Evolutionary conservation across 805 yeast genomes (phyloP).

Genomic region (Starmerella etchellsii): DNA sequence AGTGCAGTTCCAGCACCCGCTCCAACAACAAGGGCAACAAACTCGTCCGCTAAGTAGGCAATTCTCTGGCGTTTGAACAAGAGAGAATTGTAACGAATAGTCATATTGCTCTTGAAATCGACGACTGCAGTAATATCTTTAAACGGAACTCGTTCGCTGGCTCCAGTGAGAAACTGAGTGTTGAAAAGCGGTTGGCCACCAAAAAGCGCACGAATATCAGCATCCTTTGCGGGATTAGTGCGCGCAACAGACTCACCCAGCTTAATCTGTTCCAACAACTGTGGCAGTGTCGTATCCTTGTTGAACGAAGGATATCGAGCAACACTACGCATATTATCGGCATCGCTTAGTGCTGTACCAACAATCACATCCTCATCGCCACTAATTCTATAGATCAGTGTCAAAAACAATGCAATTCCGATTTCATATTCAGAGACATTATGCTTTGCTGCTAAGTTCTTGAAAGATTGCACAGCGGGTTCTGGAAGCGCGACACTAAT

Average conservation of each 20-base stretch:
- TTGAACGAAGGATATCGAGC: constrained; percentile 42
- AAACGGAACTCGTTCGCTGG: constrained; percentile 22
- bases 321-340: constrained; percentile 26
- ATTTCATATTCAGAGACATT: constrained; percentile 34
- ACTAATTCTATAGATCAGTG: constrained; percentile 63
- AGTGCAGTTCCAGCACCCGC: constrained; percentile 30
- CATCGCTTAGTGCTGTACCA: constrained; percentile 43
- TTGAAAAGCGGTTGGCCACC: constrained; percentile 18
- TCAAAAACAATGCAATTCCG: constrained; percentile 54
- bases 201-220: constrained; percentile 42
- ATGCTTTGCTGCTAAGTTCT: constrained; percentile 15
- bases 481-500: constrained; percentile 28
- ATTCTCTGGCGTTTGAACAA: constrained; percentile 62
- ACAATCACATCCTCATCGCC: constrained; percentile 92
- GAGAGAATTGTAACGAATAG: constrained; percentile 58
- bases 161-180: constrained; percentile 8
- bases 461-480: constrained; percentile 15
- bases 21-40: constrained; percentile 26
- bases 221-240: constrained; percentile 36
- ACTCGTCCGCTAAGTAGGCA: constrained; percentile 57
- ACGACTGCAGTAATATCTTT: constrained; percentile 25
- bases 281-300: constrained; percentile 33
- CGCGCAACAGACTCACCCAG: constrained; percentile 27
- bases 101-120: constrained; percentile 38
- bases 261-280: constrained; percentile 37